A percentile compares a stretch with the other conserved stretches of the same genome.
Evolutionary conservation across 352 stramenopile species (phyloP).

Genomic region (Globisporangium spiculum): DNA sequence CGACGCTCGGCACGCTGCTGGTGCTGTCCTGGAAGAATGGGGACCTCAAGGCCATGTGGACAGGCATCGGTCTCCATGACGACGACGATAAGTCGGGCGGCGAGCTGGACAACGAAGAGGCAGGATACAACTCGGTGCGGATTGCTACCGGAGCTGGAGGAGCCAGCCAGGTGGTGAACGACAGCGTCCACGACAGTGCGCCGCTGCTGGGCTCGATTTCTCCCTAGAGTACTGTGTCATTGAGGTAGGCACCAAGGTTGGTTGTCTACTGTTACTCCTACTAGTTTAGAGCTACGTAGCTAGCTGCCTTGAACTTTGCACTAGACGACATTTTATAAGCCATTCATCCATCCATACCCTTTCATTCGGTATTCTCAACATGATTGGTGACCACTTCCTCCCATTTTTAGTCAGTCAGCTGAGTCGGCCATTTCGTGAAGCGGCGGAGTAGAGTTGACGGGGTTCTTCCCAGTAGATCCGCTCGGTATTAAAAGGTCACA

Average conservation of each 20-base stretch:
- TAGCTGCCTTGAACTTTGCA: not conserved
- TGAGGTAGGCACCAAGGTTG: not conserved
- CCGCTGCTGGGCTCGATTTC: constrained; percentile 30
- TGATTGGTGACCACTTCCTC: not conserved
- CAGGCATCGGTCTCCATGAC: constrained; percentile 28
- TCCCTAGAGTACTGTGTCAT: constrained; percentile 10
- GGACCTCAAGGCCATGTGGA: constrained; percentile 70
- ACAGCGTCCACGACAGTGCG: constrained; percentile 28
- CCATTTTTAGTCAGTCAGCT: not conserved
- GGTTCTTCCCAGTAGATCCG: not conserved
- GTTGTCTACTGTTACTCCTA: not conserved
- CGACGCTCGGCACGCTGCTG: constrained; percentile 82
- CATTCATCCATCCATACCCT: not conserved
- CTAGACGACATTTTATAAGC: not conserved
- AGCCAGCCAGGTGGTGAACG: constrained; percentile 15
- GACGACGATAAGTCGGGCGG: constrained; percentile 12
- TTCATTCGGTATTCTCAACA: not conserved
- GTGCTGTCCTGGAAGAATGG: constrained; percentile 63
- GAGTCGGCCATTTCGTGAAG: not conserved
- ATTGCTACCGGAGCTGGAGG: not conserved
- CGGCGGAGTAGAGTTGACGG: not conserved
- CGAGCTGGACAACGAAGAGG: constrained; percentile 19
- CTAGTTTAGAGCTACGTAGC: not conserved
- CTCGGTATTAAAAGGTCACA: not conserved
- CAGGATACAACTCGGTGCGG: constrained; percentile 23